Percentiles rank a stretch among this genome's conserved stretches.
phyloP scores from a whole-genome alignment of 1,139 yeast species.

The Pichia sp. region DNA sequence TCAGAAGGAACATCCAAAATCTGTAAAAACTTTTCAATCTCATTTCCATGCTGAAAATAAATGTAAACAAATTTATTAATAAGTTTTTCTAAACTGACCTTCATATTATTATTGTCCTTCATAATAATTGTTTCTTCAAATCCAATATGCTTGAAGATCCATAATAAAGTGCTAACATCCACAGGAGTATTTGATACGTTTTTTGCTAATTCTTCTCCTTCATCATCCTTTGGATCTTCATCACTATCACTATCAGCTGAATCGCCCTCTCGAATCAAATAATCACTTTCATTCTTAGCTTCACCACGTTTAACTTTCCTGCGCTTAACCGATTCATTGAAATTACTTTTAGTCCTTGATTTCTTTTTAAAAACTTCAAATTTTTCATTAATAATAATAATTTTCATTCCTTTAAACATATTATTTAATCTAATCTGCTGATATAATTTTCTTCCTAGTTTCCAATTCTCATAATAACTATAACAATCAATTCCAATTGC shows the following conservation, averaged over 20 bases:
- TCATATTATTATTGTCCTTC: not conserved
- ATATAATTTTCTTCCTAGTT: constrained; percentile 22
- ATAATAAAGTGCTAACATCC: constrained; percentile 9
- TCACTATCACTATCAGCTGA: not conserved
- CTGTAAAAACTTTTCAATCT: not conserved
- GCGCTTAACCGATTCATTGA: not conserved
- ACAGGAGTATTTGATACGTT: not conserved
- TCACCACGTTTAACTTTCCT: not conserved
- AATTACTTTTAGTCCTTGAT: not conserved
- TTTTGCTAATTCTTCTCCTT: not conserved
- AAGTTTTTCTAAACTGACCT: not conserved
- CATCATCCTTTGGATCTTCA: not conserved
- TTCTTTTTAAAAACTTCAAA: not conserved
- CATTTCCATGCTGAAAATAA: constrained; percentile 6
- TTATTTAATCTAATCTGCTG: constrained; percentile 39
- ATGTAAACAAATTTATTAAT: not conserved
- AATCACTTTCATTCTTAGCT: not conserved
- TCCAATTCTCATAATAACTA: constrained; percentile 28
- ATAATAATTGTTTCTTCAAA: constrained; percentile 1
- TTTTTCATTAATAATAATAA: constrained; percentile 28
- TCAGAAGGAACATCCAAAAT: not conserved
- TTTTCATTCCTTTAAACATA: constrained; percentile 31
- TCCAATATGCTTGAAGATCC: constrained; percentile 10
- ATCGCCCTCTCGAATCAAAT: too few relatives aligned
- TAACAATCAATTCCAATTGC: constrained; percentile 39